Evolutionary conservation across 108 stramenopile genomes (phyloP), one percentile per base, ranked within the genome.

Genomic region (Aurantiochytrium sp.): DNA sequence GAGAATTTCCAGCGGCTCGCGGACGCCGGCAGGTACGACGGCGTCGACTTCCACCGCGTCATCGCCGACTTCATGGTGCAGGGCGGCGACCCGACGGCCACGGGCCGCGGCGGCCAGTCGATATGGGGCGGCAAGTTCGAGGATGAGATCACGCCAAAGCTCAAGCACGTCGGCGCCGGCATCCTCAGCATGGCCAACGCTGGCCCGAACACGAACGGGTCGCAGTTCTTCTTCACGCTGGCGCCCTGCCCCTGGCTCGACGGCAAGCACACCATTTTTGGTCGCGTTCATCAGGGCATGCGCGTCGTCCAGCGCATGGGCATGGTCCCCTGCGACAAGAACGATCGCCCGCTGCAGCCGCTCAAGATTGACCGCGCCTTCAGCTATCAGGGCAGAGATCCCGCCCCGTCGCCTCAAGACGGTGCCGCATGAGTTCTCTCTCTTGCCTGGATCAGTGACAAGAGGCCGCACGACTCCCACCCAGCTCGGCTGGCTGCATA

Each of bases 171-270:
- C 4, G 91, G 91, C 4, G 91, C 89, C 21, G 90, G 90, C 5
- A 87, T 90, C 55, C 41, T 90, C 22, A 41, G 42, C 37, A 87
- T 89, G 91, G 97, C 97, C 37, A 97, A 97, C 88, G 91, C 93
- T 34, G 97, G 97, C 6, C 88, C 89, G 30, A 86, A 97, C 89
- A 96, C 97, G n/a, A 97, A 97, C 81, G 94, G 95, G 8, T 92
- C 92, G 68, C 97, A 97, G 87, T 97, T 97, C 87, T 97, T 95
- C 88, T 93, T 97, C 37, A 91, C 91, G 6, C 88, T 91, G 6
- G 89, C 87, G 4, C 91, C 91, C 19, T 89, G 89, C 12, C 86
- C 89, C 4, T 91, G 91, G 91, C 85, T 91, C 12, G 91, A 91
- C 37, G 90, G 90, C 36, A 90, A 90, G 68, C 90, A 90, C 65